Evolutionary conservation across 139 green algal species (phyloP), one percentile per base, ranked within the genome.

Genomic region (Chloropicon primus): DNA sequence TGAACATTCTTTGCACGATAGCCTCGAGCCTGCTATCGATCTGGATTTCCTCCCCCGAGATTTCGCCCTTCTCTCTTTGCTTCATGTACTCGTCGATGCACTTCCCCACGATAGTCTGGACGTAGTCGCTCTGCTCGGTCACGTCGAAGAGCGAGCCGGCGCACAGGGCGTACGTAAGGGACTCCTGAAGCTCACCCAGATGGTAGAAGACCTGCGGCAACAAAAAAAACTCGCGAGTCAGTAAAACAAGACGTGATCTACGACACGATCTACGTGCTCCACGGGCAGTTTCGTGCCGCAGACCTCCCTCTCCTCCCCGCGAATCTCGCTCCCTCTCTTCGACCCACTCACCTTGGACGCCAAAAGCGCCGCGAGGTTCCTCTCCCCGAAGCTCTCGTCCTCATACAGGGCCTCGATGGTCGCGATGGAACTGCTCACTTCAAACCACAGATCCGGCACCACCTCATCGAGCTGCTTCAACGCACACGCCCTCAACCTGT

Each of bases 201-300:
- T 99, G 91, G 82, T 98, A 99, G 76, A 98, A 99, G 10, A 98
- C 94, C 94, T 98, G 92, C 27, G 1, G 27, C 22, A 72, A 81
- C 2, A 25, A 80, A 74, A 24, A 28, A 41, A 26, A 78, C 22
- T 78, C 29, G 22, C 27, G 26, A 24, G 27, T 27, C 25, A 81
- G n/a, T 26, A 80, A 74, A 24, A 28, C 3, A 26, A 78, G 22
- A 80, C 29, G 22, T 23, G 26, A 24, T 24, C 74, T 26, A 74
- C 22, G 22, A 22, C 75, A 17, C 80, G n/a, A n/a, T n/a, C n/a
- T n/a, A n/a, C n/a, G n/a, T n/a, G n/a, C n/a, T n/a, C n/a, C n/a
- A n/a, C n/a, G n/a, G n/a, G n/a, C n/a, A n/a, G n/a, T n/a, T n/a
- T n/a, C n/a, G n/a, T n/a, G n/a, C n/a, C n/a, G n/a, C n/a, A n/a